A percentile compares a stretch with the other conserved stretches of the same genome.
These are phyloP conservation scores for Xylaria sp. DNA, from an alignment of 2,329 filamentous ascomycete genomes.

Conservation along the genomic window DNA sequence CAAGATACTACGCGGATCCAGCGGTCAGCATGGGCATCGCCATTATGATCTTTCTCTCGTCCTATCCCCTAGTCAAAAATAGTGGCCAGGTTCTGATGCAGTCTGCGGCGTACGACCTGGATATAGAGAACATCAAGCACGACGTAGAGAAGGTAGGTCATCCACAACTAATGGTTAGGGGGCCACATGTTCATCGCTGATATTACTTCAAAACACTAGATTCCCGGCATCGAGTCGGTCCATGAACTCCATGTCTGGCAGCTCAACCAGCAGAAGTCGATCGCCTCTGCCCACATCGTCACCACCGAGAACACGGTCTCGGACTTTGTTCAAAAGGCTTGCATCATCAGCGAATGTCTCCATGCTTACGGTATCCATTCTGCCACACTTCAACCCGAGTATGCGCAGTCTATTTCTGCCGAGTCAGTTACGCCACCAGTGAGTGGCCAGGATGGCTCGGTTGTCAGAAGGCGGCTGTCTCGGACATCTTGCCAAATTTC, in stretches of 20 bases:
- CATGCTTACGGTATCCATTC: slow-evolving; percentile 76
- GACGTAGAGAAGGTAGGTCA: slow-evolving; percentile 64
- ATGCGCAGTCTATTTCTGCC: no score
- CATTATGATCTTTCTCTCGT: slow-evolving; percentile 70
- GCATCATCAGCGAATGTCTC: slow-evolving; percentile 67
- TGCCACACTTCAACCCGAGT: slow-evolving; percentile 71
- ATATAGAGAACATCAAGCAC: slow-evolving; percentile 64
- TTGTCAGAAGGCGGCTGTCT: no score
- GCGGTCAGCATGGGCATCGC: slow-evolving; percentile 70
- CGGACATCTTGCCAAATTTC: no score
- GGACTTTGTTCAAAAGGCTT: slow-evolving; percentile 63
- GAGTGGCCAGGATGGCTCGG: no score
- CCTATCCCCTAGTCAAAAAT: slow-evolving; percentile 63
- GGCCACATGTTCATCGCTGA: no score
- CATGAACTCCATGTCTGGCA: slow-evolving; percentile 78
- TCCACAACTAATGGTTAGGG: no score
- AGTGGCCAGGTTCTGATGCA: slow-evolving; percentile 70
- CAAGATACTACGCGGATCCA: slow-evolving; percentile 72
- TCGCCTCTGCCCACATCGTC: slow-evolving; percentile 71
- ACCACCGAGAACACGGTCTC: slow-evolving; percentile 59
- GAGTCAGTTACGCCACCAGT: no score
- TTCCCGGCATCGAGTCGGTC: slow-evolving; percentile 67
- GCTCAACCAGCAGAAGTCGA: slow-evolving; percentile 68
- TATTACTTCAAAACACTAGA: slow-evolving; percentile 45
- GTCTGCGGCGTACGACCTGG: slow-evolving; percentile 63